Conservation (phyloP, 371 early-diverging fungal genomes). For the Nematocida parisii region DNA sequence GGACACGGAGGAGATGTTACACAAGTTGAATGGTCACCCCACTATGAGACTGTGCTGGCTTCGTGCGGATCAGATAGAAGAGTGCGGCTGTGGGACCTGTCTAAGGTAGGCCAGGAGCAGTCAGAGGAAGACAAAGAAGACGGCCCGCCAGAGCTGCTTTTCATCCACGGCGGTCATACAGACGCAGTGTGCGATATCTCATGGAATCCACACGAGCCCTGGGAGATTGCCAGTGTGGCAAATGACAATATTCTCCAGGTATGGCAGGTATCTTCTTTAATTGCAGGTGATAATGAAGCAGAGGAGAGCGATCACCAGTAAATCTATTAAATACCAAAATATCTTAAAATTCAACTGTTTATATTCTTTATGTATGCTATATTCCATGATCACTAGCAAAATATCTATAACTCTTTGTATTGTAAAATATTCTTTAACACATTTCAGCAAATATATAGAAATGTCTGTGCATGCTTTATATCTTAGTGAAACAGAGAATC, state of each 20-base stretch:
- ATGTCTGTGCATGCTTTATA: too few relatives aligned
- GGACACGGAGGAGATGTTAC: conserved; percentile 80
- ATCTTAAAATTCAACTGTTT: not conserved
- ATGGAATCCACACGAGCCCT: conserved; percentile 89
- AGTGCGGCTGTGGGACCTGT: conserved; percentile 89
- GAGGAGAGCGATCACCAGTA: conserved; percentile 8
- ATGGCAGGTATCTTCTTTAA: conserved; percentile 73
- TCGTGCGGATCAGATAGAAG: conserved; percentile 83
- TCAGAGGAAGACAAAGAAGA: conserved; percentile 86
- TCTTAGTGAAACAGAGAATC: too few relatives aligned
- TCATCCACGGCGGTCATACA: conserved; percentile 96
- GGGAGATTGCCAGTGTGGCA: conserved; percentile 84
- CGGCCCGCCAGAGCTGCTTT: conserved; percentile 92
- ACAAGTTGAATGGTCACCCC: conserved; percentile 88
- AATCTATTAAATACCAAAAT: conserved; percentile 1
- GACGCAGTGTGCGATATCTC: conserved; percentile 85
- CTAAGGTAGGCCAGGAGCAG: conserved; percentile 84
- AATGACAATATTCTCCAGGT: conserved; percentile 93
- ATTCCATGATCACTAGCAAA: too few relatives aligned
- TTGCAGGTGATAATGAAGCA: conserved; percentile 2
- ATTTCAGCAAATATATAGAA: too few relatives aligned
- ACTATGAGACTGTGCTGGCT: conserved; percentile 81
- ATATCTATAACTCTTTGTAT: too few relatives aligned
- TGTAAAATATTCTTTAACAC: too few relatives aligned
- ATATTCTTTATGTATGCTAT: not conserved